Conservation (phyloP, 805 yeast genomes). For the Ogataea haglerorum region DNA sequence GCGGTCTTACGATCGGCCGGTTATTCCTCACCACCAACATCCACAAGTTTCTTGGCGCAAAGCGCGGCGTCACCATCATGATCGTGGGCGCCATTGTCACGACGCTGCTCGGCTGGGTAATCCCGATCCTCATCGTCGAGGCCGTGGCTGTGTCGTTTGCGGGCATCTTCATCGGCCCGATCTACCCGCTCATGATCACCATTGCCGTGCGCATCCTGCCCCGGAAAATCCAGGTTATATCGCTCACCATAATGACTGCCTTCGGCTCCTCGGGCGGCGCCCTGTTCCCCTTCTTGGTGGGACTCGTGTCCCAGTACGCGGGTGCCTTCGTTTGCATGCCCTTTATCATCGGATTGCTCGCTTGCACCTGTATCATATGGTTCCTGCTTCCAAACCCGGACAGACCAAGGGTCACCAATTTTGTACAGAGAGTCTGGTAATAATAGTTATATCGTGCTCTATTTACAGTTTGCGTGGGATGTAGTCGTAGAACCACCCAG, state of each 20-base stretch:
- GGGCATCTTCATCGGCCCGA: conserved; percentile 66
- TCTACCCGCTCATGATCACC: conserved; percentile 52
- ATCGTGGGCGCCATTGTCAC: conserved; percentile 35
- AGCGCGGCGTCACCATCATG: conserved; percentile 41
- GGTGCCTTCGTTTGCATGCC: conserved; percentile 53
- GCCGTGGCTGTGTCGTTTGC: conserved; percentile 46
- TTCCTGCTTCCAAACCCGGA: conserved; percentile 43
- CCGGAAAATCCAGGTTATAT: conserved; percentile 47
- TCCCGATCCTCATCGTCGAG: conserved; percentile 42
- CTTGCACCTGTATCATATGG: conserved; percentile 38
- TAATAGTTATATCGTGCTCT: conserved; percentile 1
- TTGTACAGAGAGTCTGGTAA: conserved; percentile 24
- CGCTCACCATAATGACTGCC: conserved; percentile 50
- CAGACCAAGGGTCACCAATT: conserved; percentile 24
- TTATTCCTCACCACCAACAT: conserved; percentile 43
- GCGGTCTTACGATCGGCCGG: conserved; percentile 66
- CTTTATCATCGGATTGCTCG: conserved; percentile 38
- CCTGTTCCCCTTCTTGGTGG: conserved; percentile 50
- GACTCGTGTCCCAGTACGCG: conserved; percentile 41
- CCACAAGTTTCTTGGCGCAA: conserved; percentile 40
- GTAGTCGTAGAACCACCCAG: conserved; percentile 70
- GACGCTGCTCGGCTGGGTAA: conserved; percentile 45
- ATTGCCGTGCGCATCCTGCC: conserved; percentile 44
- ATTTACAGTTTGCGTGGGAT: conserved; percentile 25
- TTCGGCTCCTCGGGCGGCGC: conserved; percentile 61